Evolutionary conservation across 306 rosid species (phyloP).

Genomic region (Potentilla sterilis): DNA sequence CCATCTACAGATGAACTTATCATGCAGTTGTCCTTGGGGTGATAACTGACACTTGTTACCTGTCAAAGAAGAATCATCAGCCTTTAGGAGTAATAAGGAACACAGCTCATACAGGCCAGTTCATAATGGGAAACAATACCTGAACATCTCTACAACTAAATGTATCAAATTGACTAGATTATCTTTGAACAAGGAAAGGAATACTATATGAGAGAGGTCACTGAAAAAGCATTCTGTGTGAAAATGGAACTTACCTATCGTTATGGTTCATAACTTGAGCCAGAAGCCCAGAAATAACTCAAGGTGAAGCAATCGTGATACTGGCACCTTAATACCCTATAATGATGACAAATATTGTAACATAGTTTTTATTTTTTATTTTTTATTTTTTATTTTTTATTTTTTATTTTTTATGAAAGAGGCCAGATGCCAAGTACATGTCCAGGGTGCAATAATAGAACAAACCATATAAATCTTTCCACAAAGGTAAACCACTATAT

Average conservation of each 20-base stretch:
- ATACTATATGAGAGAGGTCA: background rate
- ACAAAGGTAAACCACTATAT: background rate
- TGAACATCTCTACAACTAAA: background rate
- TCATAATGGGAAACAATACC: background rate
- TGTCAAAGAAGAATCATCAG: slow-evolving; percentile 26
- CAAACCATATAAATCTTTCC: background rate
- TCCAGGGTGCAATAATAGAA: background rate
- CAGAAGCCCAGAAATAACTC: background rate
- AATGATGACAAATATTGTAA: background rate
- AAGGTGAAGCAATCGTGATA: background rate
- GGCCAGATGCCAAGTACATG: background rate
- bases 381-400: too few species aligned
- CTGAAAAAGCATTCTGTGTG: background rate
- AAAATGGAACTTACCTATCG: background rate
- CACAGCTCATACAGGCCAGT: background rate
- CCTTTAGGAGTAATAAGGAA: background rate
- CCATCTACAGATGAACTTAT: slow-evolving; percentile 78
- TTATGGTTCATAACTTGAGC: background rate
- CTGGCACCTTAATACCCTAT: background rate
- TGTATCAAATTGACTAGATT: background rate
- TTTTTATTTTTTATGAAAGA: too few species aligned
- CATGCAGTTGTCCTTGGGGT: slow-evolving; percentile 74
- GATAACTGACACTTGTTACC: slow-evolving; percentile 97
- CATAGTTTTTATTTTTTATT: background rate
- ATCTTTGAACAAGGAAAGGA: background rate